Evolutionary conservation across 2,329 filamentous ascomycete species (phyloP).

Genomic region (Aspergillus carbonarius): DNA sequence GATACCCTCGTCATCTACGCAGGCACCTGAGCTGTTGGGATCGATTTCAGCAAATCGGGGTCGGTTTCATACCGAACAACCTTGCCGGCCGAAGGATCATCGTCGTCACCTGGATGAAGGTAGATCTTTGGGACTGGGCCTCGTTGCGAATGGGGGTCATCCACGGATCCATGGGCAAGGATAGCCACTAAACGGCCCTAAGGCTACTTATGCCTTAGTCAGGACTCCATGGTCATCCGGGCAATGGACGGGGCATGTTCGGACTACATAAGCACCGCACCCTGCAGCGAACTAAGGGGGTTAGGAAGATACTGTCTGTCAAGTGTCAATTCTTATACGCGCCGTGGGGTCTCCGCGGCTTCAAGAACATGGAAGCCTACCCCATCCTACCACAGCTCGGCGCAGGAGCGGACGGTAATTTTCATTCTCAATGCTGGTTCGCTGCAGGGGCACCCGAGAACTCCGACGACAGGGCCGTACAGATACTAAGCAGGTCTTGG

Average conservation of each 20-base stretch:
- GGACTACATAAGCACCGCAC: conserved; percentile 5
- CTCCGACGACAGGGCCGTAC: conserved; percentile 9
- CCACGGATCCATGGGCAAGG: neutral
- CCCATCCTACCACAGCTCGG: neutral
- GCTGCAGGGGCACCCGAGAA: conserved; percentile 17
- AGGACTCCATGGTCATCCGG: neutral
- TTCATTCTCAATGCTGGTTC: conserved; percentile 16
- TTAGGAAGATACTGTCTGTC: neutral
- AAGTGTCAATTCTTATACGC: neutral
- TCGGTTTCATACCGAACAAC: conserved; percentile 6
- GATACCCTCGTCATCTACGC: conserved; percentile 23
- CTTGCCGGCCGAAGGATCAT: conserved; percentile 10
- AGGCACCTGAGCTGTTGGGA: conserved; percentile 20
- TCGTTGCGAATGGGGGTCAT: neutral
- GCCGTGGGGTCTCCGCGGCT: neutral
- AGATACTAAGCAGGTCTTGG: neutral
- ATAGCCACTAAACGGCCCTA: neutral
- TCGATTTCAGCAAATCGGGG: conserved; percentile 4
- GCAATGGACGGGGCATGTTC: neutral
- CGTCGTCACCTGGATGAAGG: conserved; percentile 14
- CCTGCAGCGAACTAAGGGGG: conserved; percentile 4
- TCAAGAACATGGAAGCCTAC: neutral
- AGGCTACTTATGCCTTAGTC: neutral
- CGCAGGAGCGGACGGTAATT: conserved; percentile 13
- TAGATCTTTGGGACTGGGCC: conserved; percentile 11